These are phyloP conservation scores for Moesziomyces globuligerus DNA, from an alignment of 1,284 basidiomycete genomes.

Conservation along the genomic window DNA sequence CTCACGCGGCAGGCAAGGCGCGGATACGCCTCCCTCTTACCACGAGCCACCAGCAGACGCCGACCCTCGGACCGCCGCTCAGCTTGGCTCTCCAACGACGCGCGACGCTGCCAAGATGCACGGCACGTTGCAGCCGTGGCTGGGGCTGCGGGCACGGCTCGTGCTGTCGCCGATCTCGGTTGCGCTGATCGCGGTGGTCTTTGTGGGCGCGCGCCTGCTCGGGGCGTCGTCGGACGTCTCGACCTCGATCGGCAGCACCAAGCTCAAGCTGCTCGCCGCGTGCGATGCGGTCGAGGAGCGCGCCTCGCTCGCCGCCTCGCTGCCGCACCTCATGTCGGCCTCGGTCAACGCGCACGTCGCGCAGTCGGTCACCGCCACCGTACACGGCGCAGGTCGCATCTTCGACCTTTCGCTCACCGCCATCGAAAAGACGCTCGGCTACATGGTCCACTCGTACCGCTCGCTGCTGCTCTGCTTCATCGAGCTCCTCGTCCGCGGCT, in stretches of 20 bases:
- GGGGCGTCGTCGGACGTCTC: slow-evolving; percentile 78
- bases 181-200: slow-evolving; percentile 80
- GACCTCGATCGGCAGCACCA: slow-evolving; percentile 76
- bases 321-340: slow-evolving; percentile 86
- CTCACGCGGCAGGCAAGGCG: not conserved
- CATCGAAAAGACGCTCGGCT: slow-evolving; percentile 68
- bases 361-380: slow-evolving; percentile 79
- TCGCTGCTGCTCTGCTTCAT: slow-evolving; percentile 91
- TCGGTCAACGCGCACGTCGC: slow-evolving; percentile 83
- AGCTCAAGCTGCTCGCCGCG: slow-evolving; percentile 77
- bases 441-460: slow-evolving; percentile 89
- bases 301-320: slow-evolving; percentile 80
- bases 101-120: too few relatives aligned
- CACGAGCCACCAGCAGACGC: not conserved
- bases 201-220: slow-evolving; percentile 83
- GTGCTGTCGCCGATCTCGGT: slow-evolving; percentile 79
- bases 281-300: slow-evolving; percentile 85
- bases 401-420: slow-evolving; percentile 41
- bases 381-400: slow-evolving; percentile 75
- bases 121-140: slow-evolving; percentile 74
- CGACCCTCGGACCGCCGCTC: not conserved
- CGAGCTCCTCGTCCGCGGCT: slow-evolving; percentile 85
- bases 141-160: slow-evolving; percentile 81
- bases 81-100: too few relatives aligned
- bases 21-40: slow-evolving; percentile 26